Percentiles rank a stretch among this genome's conserved stretches.
Evolutionary conservation across 768 basidiomycete species (phyloP).

Genomic region (Zangia roseola): DNA sequence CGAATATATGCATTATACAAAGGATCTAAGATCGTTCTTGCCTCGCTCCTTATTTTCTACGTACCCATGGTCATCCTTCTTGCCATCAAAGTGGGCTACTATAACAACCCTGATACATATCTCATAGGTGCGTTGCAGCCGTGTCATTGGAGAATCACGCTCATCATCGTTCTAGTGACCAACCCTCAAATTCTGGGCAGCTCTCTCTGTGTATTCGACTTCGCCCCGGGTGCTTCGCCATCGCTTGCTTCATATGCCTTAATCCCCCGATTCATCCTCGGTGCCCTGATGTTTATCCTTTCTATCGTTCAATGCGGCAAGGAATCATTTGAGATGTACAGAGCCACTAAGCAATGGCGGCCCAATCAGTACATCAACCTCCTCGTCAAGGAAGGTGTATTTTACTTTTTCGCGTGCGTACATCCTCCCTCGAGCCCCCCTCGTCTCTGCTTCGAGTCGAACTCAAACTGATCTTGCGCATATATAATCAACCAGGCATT

Average conservation of each 20-base stretch:
- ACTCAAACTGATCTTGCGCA: not conserved
- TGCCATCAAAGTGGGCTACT: not conserved
- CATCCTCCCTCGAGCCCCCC: not conserved
- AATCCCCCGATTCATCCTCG: constrained; percentile 13
- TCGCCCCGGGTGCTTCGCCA: too few relatives aligned
- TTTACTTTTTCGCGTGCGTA: constrained; percentile 22
- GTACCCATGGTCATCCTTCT: constrained; percentile 1
- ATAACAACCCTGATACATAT: constrained; percentile 5
- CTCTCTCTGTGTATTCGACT: constrained; percentile 12
- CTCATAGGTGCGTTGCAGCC: constrained; percentile 7
- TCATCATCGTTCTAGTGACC: constrained; percentile 8
- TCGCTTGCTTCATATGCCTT: constrained; percentile 9
- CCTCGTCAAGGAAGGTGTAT: constrained; percentile 12
- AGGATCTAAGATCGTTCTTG: constrained; percentile 12
- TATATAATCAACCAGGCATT: constrained; percentile 6
- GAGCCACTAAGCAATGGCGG: constrained; percentile 6
- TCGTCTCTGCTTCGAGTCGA: too few relatives aligned
- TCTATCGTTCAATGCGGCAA: not conserved
- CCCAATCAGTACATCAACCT: constrained; percentile 16
- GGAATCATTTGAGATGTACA: constrained; percentile 12
- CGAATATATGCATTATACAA: constrained; percentile 25
- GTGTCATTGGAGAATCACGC: not conserved
- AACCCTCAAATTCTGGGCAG: constrained; percentile 7
- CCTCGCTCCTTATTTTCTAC: constrained; percentile 14
- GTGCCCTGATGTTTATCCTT: constrained; percentile 11